Conservation (phyloP, 176 grass and related monocot genomes). For the Carex kokanica region DNA sequence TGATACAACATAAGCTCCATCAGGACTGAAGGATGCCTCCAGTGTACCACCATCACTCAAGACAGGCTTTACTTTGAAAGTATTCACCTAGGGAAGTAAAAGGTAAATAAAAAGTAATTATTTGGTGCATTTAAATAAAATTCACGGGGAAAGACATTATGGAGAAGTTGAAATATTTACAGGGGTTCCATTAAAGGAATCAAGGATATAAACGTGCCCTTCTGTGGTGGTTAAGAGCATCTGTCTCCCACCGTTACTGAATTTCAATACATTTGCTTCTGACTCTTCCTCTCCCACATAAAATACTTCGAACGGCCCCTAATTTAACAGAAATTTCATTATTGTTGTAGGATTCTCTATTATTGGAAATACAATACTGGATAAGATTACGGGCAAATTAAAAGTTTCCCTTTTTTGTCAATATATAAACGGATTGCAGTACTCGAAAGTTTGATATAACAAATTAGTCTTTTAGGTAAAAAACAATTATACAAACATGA, state of each 20-base stretch:
- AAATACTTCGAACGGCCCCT: conserved; percentile 91
- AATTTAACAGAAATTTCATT: conserved; percentile 13
- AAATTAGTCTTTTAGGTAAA: neutral
- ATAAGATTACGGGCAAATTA: neutral
- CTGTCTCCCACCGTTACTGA: conserved; percentile 75
- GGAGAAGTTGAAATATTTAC: conserved; percentile 42
- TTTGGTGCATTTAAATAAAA: neutral
- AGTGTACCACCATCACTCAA: conserved; percentile 52
- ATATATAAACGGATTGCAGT: neutral
- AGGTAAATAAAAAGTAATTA: neutral
- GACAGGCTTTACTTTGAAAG: conserved; percentile 86
- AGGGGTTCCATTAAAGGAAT: conserved; percentile 81
- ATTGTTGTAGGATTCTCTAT: neutral
- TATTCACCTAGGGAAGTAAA: conserved; percentile 43
- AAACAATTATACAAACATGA: neutral
- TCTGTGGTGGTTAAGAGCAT: conserved; percentile 90
- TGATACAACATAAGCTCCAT: conserved; percentile 87
- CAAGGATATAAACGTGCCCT: conserved; percentile 75
- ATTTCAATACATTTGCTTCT: conserved; percentile 90
- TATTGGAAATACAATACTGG: neutral
- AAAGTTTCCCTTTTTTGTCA: neutral
- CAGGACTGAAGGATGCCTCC: conserved; percentile 96
- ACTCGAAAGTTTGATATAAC: neutral
- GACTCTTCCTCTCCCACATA: conserved; percentile 57
- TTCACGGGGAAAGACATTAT: neutral